Conservation (phyloP, 2,329 filamentous ascomycete genomes). For the Cercospora berteroae region DNA sequence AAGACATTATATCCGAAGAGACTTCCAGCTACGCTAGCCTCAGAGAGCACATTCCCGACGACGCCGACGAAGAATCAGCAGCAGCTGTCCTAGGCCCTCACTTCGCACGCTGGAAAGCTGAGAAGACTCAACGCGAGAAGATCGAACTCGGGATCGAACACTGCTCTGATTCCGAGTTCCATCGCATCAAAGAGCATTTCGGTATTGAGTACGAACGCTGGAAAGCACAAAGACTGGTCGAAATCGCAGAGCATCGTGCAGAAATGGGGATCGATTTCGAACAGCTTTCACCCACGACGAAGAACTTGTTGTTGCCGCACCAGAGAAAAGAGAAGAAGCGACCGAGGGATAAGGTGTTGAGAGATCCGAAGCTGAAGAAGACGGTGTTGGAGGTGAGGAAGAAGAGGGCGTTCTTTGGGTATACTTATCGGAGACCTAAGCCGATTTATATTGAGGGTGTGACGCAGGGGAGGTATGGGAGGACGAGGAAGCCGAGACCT, state of each 20-base stretch:
- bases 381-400: constrained; percentile 78
- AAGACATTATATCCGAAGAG: constrained; percentile 56
- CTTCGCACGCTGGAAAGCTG: constrained; percentile 26
- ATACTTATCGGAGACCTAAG: constrained; percentile 67
- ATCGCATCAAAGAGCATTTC: constrained; percentile 35
- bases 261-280: constrained; percentile 18
- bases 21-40: constrained; percentile 30
- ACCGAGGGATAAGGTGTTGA: constrained; percentile 78
- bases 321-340: constrained; percentile 67
- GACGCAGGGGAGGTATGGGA: constrained; percentile 14
- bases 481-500: constrained; percentile 22
- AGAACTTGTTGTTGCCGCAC: not conserved
- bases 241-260: constrained; percentile 28
- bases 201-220: constrained; percentile 34
- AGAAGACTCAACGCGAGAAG: constrained; percentile 32
- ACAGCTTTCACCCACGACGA: not conserved
- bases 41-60: constrained; percentile 24
- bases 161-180: constrained; percentile 32
- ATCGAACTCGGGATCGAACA: constrained; percentile 33
- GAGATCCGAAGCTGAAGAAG: constrained; percentile 66
- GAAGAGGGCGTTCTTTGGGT: constrained; percentile 80
- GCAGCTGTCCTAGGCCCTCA: constrained; percentile 15
- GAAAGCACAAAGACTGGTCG: constrained; percentile 30
- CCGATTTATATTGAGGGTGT: constrained; percentile 23
- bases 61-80: constrained; percentile 17